phyloP scores from a whole-genome alignment of 2,329 filamentous ascomycete genomes.

The Cytospora piceae region DNA sequence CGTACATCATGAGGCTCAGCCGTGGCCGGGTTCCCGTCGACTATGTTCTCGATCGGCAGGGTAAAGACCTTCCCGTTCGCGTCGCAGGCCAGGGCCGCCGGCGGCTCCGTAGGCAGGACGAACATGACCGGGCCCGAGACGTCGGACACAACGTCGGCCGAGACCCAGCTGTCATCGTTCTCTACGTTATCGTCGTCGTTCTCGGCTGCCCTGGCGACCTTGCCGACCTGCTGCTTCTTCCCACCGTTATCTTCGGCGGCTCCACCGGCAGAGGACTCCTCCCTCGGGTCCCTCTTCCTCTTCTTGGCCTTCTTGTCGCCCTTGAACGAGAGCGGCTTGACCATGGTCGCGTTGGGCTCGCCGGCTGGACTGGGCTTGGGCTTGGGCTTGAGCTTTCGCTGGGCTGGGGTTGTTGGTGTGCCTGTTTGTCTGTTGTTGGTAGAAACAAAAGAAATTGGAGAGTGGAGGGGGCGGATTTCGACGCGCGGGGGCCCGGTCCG shows the following conservation, averaged over 20 bases:
- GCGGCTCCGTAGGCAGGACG: conserved; percentile 74
- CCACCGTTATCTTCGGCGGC: conserved; percentile 64
- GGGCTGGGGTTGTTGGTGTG: neutral
- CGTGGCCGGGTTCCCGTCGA: conserved; percentile 79
- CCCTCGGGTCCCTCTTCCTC: conserved; percentile 27
- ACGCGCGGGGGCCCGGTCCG: conserved; percentile 11
- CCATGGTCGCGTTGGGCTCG: conserved; percentile 57
- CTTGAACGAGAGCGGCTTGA: conserved; percentile 92
- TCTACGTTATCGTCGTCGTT: conserved; percentile 46
- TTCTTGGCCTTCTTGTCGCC: conserved; percentile 86
- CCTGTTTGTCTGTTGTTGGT: neutral
- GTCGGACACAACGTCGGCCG: conserved; percentile 74
- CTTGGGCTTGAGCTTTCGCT: conserved; percentile 7
- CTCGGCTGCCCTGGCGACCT: conserved; percentile 38
- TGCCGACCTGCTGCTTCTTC: conserved; percentile 39
- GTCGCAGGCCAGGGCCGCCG: conserved; percentile 82
- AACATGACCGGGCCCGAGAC: conserved; percentile 82
- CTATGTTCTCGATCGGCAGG: conserved; percentile 80
- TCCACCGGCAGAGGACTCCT: conserved; percentile 7
- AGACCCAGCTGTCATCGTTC: conserved; percentile 89
- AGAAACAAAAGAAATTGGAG: too few species aligned
- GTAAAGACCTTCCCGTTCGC: conserved; percentile 85
- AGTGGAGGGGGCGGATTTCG: conserved; percentile 8
- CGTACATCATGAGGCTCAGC: conserved; percentile 95
- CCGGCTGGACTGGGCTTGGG: conserved; percentile 4